Conservation (phyloP, 495 filamentous ascomycete species). For the Lepidopterella palustris region DNA sequence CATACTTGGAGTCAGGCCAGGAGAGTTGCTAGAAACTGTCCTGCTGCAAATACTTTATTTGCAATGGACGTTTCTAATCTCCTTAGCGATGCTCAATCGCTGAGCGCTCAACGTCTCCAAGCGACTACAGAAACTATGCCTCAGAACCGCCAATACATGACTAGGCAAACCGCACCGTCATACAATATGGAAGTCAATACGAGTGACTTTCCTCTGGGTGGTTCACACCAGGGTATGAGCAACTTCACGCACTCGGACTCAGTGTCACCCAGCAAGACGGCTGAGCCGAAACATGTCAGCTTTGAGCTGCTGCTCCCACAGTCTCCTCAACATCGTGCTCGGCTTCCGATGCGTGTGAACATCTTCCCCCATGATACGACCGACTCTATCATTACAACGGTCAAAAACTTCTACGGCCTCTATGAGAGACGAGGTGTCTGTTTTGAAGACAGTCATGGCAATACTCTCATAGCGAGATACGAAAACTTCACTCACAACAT, state of each 20-base stretch:
- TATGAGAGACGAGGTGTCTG: conserved; percentile 76
- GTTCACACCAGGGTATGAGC: conserved; percentile 1
- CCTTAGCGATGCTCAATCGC: conserved; percentile 33
- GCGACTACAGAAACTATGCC: conserved; percentile 2
- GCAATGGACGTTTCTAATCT: conserved; percentile 44
- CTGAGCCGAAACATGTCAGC: conserved; percentile 30
- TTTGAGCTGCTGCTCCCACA: conserved; percentile 79
- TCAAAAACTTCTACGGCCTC: conserved; percentile 96
- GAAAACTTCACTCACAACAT: conserved; percentile 89
- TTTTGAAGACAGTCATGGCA: conserved; percentile 83
- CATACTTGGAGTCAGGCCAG: conserved; percentile 11
- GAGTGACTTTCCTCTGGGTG: not conserved
- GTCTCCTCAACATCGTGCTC: conserved; percentile 63
- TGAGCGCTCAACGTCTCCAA: conserved; percentile 6
- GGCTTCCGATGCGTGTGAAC: conserved; percentile 83
- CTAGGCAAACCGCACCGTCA: conserved; percentile 15
- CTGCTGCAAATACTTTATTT: not conserved
- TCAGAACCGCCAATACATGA: conserved; percentile 39
- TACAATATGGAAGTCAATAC: conserved; percentile 9
- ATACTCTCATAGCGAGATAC: conserved; percentile 86
- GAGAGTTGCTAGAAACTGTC: not conserved
- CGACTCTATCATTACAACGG: conserved; percentile 90
- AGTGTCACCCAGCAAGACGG: conserved; percentile 14
- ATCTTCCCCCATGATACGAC: conserved; percentile 92
- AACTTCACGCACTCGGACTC: conserved; percentile 18